phyloP scores from a whole-genome alignment of 352 stramenopile genomes.

The Pythium periplocum region DNA sequence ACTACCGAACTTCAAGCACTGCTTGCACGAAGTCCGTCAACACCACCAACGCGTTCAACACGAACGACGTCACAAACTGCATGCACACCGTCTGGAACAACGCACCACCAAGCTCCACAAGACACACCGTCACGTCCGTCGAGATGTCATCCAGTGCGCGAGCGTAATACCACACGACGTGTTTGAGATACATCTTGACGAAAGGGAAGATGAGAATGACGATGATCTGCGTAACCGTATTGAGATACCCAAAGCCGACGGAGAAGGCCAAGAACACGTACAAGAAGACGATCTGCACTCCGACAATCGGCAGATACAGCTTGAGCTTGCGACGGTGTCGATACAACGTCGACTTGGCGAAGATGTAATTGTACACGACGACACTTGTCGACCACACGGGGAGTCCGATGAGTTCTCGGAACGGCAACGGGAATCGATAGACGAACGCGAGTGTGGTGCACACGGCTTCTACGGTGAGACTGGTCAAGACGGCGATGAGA shows the following conservation, averaged over 20 bases:
- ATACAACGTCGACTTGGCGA: neutral
- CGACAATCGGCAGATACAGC: constrained; percentile 10
- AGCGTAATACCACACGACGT: constrained; percentile 11
- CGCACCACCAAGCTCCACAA: constrained; percentile 13
- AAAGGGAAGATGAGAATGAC: constrained; percentile 11
- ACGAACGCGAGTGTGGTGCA: neutral
- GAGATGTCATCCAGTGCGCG: constrained; percentile 11
- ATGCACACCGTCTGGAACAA: constrained; percentile 20
- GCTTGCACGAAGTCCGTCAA: constrained; percentile 1
- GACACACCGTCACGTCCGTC: constrained; percentile 16
- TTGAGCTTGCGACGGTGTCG: neutral
- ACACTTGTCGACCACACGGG: neutral
- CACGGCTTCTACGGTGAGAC: neutral
- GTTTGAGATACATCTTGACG: constrained; percentile 15
- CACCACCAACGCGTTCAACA: constrained; percentile 1
- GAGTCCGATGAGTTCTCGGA: neutral
- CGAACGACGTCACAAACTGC: constrained; percentile 6
- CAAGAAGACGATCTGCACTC: constrained; percentile 10
- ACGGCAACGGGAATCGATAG: neutral
- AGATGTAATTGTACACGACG: constrained; percentile 1
- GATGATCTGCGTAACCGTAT: neutral
- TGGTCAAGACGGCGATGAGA: neutral
- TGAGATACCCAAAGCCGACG: constrained; percentile 8
- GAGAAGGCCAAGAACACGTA: constrained; percentile 12
- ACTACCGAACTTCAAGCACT: constrained; percentile 1